Percentiles rank a stretch among this genome's conserved stretches.
Evolutionary conservation across 148 eudicot species (phyloP).

Genomic region (Diospyros kaki): DNA sequence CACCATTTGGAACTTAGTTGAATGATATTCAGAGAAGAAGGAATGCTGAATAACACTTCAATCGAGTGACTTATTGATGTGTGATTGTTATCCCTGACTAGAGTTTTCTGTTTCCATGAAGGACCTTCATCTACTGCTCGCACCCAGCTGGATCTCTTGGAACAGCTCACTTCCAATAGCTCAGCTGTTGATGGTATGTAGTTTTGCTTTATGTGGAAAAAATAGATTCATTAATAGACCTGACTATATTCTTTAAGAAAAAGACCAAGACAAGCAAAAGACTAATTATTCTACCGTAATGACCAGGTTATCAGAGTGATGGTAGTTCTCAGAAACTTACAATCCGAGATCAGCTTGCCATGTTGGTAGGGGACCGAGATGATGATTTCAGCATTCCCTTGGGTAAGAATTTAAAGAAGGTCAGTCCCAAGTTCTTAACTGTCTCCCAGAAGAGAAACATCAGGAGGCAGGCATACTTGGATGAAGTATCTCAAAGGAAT

Average conservation of each 20-base stretch:
- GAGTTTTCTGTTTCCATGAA: slow-evolving; percentile 14
- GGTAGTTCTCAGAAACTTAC: slow-evolving; percentile 33
- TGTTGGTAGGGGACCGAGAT: slow-evolving; percentile 58
- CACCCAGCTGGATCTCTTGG: slow-evolving; percentile 69
- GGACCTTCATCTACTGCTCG: slow-evolving; percentile 53
- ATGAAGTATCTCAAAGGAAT: slow-evolving; percentile 86
- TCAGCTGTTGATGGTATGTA: slow-evolving; percentile 31
- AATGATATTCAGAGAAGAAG: not conserved
- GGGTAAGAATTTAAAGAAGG: slow-evolving; percentile 80
- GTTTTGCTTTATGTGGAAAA: not conserved
- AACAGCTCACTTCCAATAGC: slow-evolving; percentile 59
- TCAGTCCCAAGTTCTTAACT: slow-evolving; percentile 75
- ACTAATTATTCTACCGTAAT: not conserved
- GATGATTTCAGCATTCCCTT: slow-evolving; percentile 72
- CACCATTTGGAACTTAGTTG: not conserved
- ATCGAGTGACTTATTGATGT: not conserved
- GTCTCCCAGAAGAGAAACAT: slow-evolving; percentile 91
- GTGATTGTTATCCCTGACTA: not conserved
- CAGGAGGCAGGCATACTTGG: slow-evolving; percentile 64
- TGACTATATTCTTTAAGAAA: not conserved
- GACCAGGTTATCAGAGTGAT: slow-evolving; percentile 55
- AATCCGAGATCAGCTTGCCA: slow-evolving; percentile 68
- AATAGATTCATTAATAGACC: too few species aligned
- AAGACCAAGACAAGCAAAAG: not conserved
- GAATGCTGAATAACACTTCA: not conserved